A percentile compares a stretch with the other conserved stretches of the same genome.
These are phyloP conservation scores for Babesia microti DNA, from an alignment of 169 alveolate species.

Conservation along the genomic window DNA sequence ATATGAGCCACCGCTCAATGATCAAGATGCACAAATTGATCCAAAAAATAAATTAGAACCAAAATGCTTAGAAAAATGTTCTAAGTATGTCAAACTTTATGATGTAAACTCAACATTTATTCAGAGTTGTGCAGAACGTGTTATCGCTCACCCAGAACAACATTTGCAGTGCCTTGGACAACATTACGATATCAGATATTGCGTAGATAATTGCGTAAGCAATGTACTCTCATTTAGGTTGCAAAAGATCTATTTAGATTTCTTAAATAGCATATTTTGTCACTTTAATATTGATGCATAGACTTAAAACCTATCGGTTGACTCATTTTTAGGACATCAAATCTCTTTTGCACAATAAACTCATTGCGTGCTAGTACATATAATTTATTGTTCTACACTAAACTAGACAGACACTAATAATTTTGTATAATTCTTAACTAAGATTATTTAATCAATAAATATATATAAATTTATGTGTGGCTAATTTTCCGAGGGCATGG, in stretches of 20 bases:
- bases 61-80: constrained; percentile 31
- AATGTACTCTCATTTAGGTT: constrained; percentile 3
- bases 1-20: constrained; percentile 42
- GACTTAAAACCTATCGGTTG: background rate
- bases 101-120: constrained; percentile 14
- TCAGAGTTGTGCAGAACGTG: constrained; percentile 43
- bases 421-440: no score
- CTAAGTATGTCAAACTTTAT: constrained; percentile 35
- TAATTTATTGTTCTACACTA: no score
- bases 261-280: constrained; percentile 1
- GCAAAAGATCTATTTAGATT: constrained; percentile 44
- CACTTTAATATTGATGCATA: background rate
- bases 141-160: constrained; percentile 11
- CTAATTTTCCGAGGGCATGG: no score
- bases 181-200: constrained; percentile 35
- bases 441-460: no score
- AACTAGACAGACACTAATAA: no score
- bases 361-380: no score
- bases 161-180: constrained; percentile 49
- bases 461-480: no score
- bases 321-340: no score
- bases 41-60: constrained; percentile 44
- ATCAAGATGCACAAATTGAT: constrained; percentile 44
- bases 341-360: no score
- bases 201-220: constrained; percentile 46